Evolutionary conservation across 352 stramenopile species (phyloP), one percentile per base, ranked within the genome.

Genomic region (Globisporangium spiculum): DNA sequence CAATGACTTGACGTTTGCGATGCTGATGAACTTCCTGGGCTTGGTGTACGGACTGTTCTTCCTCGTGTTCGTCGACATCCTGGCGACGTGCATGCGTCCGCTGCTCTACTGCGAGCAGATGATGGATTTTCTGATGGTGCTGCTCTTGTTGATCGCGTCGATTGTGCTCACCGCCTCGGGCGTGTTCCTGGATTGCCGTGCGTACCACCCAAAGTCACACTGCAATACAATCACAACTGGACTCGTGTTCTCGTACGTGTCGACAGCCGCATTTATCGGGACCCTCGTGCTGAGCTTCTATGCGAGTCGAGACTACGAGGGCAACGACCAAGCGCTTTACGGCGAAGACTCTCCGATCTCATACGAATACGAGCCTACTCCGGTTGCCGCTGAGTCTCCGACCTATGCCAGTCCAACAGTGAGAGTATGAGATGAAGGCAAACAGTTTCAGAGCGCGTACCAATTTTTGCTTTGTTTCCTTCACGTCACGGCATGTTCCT

Each of bases 11-110:
- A 60, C 59, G 32, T 70, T 67, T 18, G 57, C 46, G 22, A 38
- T 59, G 44, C 65, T 70, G 26, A 70, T 67, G 65, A 66, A 52
- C 46, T 70, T 70, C 55, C 58, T 70, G 30, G 65, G 65, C 46
- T 30, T 70, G 56, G 18, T 70, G 30, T 70, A 67, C n/a, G 65
- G 57, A 2, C 57, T 70, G 22, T 67, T 70, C 48, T 70, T 66
- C 44, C 65, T 70, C 46, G 65, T 70, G 14, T 67, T 70, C 30
- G 44, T 70, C 65, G 65, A 70, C 41, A 58, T 70, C 44, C 10
- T 70, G 27, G 46, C 32, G 58, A 30, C 60, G 44, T 70, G 65
- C 30, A 70, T 70, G 65, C 65, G 65, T 20, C 65, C 65, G 9
- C 44, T 70, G 41, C 57, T 70, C 30, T 70, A 55, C 22, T 70